Conservation (phyloP, 768 basidiomycete genomes). For the Leccinum rimulosum region DNA sequence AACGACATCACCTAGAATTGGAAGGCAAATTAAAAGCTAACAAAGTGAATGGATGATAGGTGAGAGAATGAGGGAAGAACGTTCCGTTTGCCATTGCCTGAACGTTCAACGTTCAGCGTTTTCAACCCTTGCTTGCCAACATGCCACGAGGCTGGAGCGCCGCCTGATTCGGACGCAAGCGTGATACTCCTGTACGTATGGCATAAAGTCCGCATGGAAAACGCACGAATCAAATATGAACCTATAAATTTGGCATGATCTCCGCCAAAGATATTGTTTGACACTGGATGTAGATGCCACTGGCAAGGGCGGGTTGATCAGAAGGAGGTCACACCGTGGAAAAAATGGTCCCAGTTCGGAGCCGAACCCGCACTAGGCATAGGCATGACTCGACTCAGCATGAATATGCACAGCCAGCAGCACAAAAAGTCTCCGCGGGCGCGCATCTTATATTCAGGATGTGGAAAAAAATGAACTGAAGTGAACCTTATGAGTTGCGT, state of each 20-base stretch:
- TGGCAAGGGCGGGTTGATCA: constrained; percentile 3
- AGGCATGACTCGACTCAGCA: too few relatives aligned
- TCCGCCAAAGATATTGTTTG: background rate
- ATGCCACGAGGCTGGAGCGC: too few relatives aligned
- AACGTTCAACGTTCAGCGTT: too few relatives aligned
- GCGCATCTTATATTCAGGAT: background rate
- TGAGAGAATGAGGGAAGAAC: too few relatives aligned
- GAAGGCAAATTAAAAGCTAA: too few relatives aligned
- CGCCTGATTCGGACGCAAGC: background rate
- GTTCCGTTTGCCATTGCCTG: too few relatives aligned
- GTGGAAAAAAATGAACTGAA: background rate
- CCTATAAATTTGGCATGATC: constrained; percentile 3
- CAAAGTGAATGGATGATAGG: too few relatives aligned
- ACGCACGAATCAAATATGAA: background rate
- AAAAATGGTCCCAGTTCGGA: background rate
- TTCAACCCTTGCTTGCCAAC: too few relatives aligned
- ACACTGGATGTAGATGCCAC: background rate
- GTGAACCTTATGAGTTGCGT: background rate
- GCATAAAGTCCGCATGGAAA: background rate
- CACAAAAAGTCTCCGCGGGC: background rate
- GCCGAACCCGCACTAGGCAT: too few relatives aligned
- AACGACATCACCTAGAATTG: too few relatives aligned
- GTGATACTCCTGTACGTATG: background rate
- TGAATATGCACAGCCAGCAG: too few relatives aligned
- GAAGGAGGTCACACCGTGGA: background rate